Evolutionary conservation across 2,329 filamentous ascomycete genomes (phyloP).

Genomic region (Colletotrichum sansevieriae): DNA sequence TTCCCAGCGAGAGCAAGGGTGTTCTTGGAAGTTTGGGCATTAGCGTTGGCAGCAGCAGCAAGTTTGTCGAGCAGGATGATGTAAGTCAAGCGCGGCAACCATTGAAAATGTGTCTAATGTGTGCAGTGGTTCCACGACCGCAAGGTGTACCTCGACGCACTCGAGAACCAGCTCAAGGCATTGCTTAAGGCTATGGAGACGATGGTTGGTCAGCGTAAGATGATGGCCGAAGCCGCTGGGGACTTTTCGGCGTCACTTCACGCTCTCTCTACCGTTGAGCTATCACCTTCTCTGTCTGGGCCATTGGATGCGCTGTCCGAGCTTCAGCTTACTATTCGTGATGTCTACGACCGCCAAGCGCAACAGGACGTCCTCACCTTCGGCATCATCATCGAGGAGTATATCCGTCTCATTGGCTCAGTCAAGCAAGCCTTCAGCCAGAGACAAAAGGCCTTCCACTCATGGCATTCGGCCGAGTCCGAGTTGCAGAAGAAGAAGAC

Average conservation of each 20-base stretch:
- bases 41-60: constrained; percentile 80
- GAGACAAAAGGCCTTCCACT: constrained; percentile 94
- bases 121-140: constrained; percentile 96
- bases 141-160: constrained; percentile 91
- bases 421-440: constrained; percentile 94
- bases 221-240: constrained; percentile 90
- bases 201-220: constrained; percentile 92
- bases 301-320: constrained; percentile 93
- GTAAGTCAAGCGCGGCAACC: constrained; percentile 61
- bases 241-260: constrained; percentile 96
- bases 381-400: constrained; percentile 98
- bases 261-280: constrained; percentile 89
- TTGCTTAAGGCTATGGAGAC: constrained; percentile 94
- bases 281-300: constrained; percentile 88
- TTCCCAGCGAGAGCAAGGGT: constrained; percentile 90
- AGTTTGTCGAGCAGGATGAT: constrained; percentile 98
- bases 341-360: constrained; percentile 95
- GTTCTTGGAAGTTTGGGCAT: constrained; percentile 89
- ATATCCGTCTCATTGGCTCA: constrained; percentile 94
- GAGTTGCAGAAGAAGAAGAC: constrained; percentile 91
- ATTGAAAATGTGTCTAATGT: constrained; percentile 33
- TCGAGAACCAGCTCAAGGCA: constrained; percentile 91
- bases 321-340: constrained; percentile 91
- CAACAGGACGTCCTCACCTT: constrained; percentile 97
- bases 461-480: constrained; percentile 91